These are phyloP conservation scores for Talaromyces thailandensis DNA, from an alignment of 495 filamentous ascomycete species.

Conservation along the genomic window DNA sequence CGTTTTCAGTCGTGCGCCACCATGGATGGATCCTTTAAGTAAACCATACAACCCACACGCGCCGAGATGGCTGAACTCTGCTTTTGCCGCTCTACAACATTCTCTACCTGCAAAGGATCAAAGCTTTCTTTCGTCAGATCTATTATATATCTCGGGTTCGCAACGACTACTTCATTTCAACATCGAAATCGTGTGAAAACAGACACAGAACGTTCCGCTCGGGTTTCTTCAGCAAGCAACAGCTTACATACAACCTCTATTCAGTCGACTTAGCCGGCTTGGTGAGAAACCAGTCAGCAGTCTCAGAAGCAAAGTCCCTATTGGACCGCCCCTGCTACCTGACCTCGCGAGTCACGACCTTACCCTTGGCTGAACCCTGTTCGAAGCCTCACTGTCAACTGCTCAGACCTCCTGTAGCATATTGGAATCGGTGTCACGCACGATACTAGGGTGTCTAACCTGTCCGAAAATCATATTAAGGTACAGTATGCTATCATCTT, in stretches of 20 bases:
- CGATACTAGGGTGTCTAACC: background rate
- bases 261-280: background rate
- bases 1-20: constrained; percentile 5
- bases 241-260: background rate
- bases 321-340: background rate
- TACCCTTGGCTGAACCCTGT: background rate
- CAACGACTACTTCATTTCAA: background rate
- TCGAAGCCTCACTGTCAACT: background rate
- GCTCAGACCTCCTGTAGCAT: background rate
- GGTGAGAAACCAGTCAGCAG: background rate
- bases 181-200: background rate
- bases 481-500: background rate
- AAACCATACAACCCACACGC: background rate
- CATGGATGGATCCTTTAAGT: background rate
- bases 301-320: background rate
- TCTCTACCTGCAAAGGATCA: background rate
- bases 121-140: background rate
- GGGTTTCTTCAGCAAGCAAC: background rate
- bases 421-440: background rate
- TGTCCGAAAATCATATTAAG: background rate
- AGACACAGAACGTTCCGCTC: background rate
- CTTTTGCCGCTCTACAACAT: background rate
- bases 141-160: background rate
- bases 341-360: background rate
- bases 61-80: background rate